A percentile compares a stretch with the other conserved stretches of the same genome.
phyloP scores from a whole-genome alignment of 139 green algal species.

The Tetraselmis chui region DNA sequence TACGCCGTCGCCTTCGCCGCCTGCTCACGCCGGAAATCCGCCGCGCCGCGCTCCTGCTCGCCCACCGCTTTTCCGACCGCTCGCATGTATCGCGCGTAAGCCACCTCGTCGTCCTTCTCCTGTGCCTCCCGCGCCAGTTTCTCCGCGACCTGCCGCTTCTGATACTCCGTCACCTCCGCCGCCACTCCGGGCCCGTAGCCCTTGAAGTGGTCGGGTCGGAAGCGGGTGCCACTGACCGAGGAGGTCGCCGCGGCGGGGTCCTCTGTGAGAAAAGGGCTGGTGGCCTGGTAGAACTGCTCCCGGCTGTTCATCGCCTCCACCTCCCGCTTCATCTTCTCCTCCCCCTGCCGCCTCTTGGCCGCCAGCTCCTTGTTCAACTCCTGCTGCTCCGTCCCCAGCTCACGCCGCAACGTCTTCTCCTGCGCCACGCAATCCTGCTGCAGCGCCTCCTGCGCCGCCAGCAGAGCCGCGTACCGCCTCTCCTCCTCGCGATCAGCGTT shows the following conservation, averaged over 20 bases:
- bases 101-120: constrained; percentile 18
- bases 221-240: background rate
- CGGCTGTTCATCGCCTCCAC: constrained; percentile 11
- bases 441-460: constrained; percentile 4
- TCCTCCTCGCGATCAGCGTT: background rate
- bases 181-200: constrained; percentile 1
- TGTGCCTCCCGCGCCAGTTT: constrained; percentile 40
- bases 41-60: background rate
- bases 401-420: background rate
- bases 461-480: background rate
- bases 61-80: background rate
- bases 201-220: constrained; percentile 19
- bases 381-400: background rate
- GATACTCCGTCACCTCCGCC: constrained; percentile 1
- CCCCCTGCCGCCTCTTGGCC: constrained; percentile 38
- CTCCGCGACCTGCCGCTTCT: constrained; percentile 33
- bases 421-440: background rate
- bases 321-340: constrained; percentile 29
- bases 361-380: background rate
- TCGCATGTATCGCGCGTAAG: background rate
- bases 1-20: background rate
- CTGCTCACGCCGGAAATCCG: background rate
- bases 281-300: constrained; percentile 1
- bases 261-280: background rate
- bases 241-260: background rate